Conservation (phyloP, 1,284 basidiomycete species). For the Amylostereum areolatum region DNA sequence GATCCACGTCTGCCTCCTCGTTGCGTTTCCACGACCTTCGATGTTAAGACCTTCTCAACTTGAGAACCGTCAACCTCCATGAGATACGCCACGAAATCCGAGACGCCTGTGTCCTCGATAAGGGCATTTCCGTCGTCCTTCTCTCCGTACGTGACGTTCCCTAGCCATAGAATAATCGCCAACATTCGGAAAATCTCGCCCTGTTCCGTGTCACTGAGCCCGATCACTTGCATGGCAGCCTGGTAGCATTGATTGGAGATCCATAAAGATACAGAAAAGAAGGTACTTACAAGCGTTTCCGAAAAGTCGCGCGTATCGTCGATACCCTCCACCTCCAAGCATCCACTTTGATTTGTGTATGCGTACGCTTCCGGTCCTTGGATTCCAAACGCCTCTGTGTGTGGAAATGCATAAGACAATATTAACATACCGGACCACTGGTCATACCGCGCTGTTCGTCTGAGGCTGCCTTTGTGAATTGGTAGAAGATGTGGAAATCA, state of each 20-base stretch:
- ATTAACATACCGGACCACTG: slow-evolving; percentile 6
- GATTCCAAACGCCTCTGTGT: slow-evolving; percentile 86
- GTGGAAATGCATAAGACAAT: slow-evolving; percentile 2
- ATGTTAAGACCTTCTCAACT: slow-evolving; percentile 85
- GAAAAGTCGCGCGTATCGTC: slow-evolving; percentile 85
- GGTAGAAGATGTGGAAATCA: slow-evolving; percentile 99
- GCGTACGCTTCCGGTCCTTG: slow-evolving; percentile 95
- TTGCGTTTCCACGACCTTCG: slow-evolving; percentile 88
- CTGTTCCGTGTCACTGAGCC: slow-evolving; percentile 81
- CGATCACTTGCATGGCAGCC: slow-evolving; percentile 94
- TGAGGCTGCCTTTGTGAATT: slow-evolving; percentile 95
- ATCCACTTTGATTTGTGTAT: slow-evolving; percentile 90
- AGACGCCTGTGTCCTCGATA: slow-evolving; percentile 83
- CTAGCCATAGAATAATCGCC: slow-evolving; percentile 92
- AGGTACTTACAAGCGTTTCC: slow-evolving; percentile 73
- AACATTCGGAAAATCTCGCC: slow-evolving; percentile 92
- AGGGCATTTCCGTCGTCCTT: slow-evolving; percentile 85
- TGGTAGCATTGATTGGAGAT: slow-evolving; percentile 27
- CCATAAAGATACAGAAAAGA: not conserved
- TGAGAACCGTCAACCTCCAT: slow-evolving; percentile 80
- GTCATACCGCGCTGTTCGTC: slow-evolving; percentile 76
- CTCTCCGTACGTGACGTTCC: slow-evolving; percentile 90
- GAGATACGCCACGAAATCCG: slow-evolving; percentile 93
- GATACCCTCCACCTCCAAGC: slow-evolving; percentile 88
- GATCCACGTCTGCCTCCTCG: slow-evolving; percentile 90